Conservation (phyloP, 345 rosid genomes). For the Capsella bursapastoris region DNA sequence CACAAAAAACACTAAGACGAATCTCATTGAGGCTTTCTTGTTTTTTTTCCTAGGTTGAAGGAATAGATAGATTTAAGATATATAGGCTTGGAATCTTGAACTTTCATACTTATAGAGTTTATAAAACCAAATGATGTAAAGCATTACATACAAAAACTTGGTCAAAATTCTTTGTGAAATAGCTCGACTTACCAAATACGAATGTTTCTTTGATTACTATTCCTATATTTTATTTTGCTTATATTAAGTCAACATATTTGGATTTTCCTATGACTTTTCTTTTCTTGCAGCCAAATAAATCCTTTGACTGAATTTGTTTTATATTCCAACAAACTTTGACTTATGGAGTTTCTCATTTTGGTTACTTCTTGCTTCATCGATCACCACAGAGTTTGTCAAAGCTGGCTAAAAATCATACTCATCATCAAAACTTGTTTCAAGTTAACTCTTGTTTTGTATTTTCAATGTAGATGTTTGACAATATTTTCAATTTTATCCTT, state of each 20-base stretch:
- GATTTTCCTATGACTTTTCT: neutral
- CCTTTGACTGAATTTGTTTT: conserved; percentile 10
- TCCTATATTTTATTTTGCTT: neutral
- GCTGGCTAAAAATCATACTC: neutral
- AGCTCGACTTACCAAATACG: neutral
- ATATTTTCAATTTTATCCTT: too few relatives aligned
- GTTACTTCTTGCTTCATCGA: neutral
- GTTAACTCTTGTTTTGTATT: too few relatives aligned
- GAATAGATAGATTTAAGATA: neutral
- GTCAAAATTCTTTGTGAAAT: too few relatives aligned
- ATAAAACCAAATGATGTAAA: neutral
- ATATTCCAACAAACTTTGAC: too few relatives aligned
- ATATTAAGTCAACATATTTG: neutral
- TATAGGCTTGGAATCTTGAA: conserved; percentile 2
- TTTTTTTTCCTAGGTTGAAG: neutral
- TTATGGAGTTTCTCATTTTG: neutral
- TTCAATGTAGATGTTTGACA: too few relatives aligned
- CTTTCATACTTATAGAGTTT: conserved; percentile 1
- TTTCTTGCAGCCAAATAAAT: neutral
- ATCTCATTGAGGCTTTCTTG: conserved; percentile 10
- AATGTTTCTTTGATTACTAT: neutral
- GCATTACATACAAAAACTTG: neutral
- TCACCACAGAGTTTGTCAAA: neutral
- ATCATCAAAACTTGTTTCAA: too few relatives aligned
- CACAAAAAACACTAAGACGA: conserved; percentile 15